Percentiles rank a stretch among this genome's conserved stretches.
Conservation (phyloP, 2,329 filamentous ascomycete species). For the Pseudogymnoascus sp. region DNA sequence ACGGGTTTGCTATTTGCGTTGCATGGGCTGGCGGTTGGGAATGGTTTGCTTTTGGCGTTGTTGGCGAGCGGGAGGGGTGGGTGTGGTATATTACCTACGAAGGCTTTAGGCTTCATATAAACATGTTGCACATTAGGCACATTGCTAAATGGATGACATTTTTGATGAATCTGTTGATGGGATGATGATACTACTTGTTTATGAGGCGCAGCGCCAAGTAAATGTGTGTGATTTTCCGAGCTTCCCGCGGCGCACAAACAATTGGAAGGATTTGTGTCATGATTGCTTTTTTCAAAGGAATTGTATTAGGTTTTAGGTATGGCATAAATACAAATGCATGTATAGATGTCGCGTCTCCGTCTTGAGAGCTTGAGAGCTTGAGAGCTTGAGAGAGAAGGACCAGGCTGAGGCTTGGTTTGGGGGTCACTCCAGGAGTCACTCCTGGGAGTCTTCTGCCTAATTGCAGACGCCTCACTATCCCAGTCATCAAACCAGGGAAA, state of each 20-base stretch:
- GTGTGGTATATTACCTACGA: not conserved
- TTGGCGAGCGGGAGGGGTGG: not conserved
- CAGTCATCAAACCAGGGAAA: not conserved
- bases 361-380: not conserved
- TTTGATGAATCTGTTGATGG: not conserved
- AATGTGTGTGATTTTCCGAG: not conserved
- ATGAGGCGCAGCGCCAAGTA: not conserved
- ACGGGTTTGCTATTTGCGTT: constrained; percentile 5
- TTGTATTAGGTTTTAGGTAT: not conserved
- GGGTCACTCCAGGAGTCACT: not conserved
- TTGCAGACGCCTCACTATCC: not conserved
- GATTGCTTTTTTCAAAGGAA: not conserved
- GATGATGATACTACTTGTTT: not conserved
- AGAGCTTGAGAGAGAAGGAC: not conserved
- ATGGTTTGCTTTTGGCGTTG: not conserved
- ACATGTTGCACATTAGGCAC: not conserved
- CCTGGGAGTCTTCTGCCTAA: not conserved
- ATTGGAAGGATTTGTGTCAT: not conserved
- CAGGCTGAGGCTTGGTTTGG: not conserved
- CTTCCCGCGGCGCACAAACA: not conserved
- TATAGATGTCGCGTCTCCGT: not conserved
- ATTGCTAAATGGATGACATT: not conserved
- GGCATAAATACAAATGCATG: not conserved
- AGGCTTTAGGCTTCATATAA: not conserved
- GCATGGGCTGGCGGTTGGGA: not conserved